Conservation (phyloP, 495 filamentous ascomycete species). For the Friedmanniomyces simplex region DNA sequence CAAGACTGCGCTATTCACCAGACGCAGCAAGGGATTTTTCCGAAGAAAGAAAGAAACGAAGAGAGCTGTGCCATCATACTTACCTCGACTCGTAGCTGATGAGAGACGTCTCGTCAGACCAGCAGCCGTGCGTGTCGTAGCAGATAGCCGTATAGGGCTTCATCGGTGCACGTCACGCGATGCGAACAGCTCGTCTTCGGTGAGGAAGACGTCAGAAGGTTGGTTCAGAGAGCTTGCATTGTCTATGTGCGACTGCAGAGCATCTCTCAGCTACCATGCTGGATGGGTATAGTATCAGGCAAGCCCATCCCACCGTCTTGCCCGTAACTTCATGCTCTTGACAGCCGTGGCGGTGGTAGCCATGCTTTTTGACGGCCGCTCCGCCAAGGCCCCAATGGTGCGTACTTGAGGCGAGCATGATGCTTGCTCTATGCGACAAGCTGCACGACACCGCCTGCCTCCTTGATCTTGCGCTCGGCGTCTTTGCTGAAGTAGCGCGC, state of each 20-base stretch:
- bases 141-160: too few relatives aligned
- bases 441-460: constrained; percentile 82
- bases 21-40: too few relatives aligned
- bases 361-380: background rate
- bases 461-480: constrained; percentile 92
- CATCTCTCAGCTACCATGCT: constrained; percentile 27
- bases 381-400: too few relatives aligned
- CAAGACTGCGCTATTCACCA: too few relatives aligned
- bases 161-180: background rate
- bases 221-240: constrained; percentile 23
- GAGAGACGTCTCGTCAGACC: too few relatives aligned
- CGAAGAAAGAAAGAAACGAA: too few relatives aligned
- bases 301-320: background rate
- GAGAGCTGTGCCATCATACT: too few relatives aligned
- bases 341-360: background rate
- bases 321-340: constrained; percentile 6
- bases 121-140: too few relatives aligned
- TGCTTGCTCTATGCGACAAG: constrained; percentile 63
- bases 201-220: constrained; percentile 23
- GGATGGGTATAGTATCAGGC: constrained; percentile 15
- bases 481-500: constrained; percentile 78
- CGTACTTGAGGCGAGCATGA: background rate
- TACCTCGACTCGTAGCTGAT: too few relatives aligned
- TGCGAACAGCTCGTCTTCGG: constrained; percentile 17
- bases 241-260: constrained; percentile 20